Evolutionary conservation across 345 rosid genomes (phyloP).

Genomic region (Ceriops decandra): DNA sequence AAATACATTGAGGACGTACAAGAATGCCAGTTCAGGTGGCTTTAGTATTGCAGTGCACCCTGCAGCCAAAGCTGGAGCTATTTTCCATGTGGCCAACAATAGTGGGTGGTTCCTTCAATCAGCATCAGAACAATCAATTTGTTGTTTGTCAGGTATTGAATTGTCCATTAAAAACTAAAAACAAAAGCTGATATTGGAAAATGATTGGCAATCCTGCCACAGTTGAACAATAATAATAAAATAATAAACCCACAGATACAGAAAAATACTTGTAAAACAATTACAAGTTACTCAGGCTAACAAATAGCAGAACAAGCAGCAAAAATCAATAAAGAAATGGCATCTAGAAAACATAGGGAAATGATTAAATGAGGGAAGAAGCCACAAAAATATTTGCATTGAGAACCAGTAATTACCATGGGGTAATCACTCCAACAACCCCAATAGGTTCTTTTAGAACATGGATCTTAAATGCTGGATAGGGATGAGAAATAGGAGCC

Average conservation of each 20-base stretch:
- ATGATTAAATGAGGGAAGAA: neutral
- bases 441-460: constrained; percentile 91
- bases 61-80: constrained; percentile 98
- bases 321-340: neutral
- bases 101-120: constrained; percentile 93
- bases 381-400: neutral
- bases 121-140: constrained; percentile 19
- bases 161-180: neutral
- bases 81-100: constrained; percentile 94
- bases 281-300: constrained; percentile 6
- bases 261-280: too few relatives aligned
- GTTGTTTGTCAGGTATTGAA: constrained; percentile 9
- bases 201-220: neutral
- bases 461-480: constrained; percentile 71
- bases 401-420: constrained; percentile 54
- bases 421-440: constrained; percentile 90
- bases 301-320: neutral
- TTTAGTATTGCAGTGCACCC: constrained; percentile 90
- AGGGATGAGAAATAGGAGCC: constrained; percentile 78
- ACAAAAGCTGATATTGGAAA: neutral
- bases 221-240: neutral
- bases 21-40: constrained; percentile 82
- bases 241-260: too few relatives aligned
- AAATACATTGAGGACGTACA: constrained; percentile 46
- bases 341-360: neutral